phyloP scores from a whole-genome alignment of 2,329 filamentous ascomycete genomes.

The Dryadomyces quercus-mongolicae region DNA sequence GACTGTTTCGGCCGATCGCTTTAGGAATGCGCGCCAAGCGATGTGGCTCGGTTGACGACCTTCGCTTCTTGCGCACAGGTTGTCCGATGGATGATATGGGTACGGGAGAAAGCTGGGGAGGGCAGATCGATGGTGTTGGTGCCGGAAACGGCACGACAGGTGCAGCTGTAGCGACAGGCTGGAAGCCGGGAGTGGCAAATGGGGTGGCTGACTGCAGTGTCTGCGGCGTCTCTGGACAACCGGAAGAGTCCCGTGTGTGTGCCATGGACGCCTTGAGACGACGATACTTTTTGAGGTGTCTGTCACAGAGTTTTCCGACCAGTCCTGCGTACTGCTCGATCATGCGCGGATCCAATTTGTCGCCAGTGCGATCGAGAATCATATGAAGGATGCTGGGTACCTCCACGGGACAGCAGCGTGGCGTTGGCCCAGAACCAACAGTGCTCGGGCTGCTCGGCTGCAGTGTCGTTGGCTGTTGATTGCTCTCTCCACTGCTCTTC shows the following conservation, averaged over 20 bases:
- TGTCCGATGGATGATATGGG: neutral
- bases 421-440: neutral
- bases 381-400: slow-evolving; percentile 10
- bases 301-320: slow-evolving; percentile 2
- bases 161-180: neutral
- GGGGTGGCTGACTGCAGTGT: neutral
- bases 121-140: no score
- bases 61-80: neutral
- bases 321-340: slow-evolving; percentile 5
- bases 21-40: neutral
- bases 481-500: neutral
- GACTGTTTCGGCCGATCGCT: neutral
- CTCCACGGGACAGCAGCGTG: slow-evolving; percentile 9
- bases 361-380: slow-evolving; percentile 7
- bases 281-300: slow-evolving; percentile 5
- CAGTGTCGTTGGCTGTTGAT: neutral
- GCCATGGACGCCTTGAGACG: neutral
- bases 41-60: neutral
- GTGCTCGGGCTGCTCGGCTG: neutral
- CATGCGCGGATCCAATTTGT: slow-evolving; percentile 8
- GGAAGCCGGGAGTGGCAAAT: neutral
- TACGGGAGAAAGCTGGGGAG: neutral
- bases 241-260: neutral
- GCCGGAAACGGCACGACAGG: no score
- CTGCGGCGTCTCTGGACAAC: neutral